Evolutionary conservation across 192 early-diverging fungal genomes (phyloP).

Genomic region (Podila minutissima): DNA sequence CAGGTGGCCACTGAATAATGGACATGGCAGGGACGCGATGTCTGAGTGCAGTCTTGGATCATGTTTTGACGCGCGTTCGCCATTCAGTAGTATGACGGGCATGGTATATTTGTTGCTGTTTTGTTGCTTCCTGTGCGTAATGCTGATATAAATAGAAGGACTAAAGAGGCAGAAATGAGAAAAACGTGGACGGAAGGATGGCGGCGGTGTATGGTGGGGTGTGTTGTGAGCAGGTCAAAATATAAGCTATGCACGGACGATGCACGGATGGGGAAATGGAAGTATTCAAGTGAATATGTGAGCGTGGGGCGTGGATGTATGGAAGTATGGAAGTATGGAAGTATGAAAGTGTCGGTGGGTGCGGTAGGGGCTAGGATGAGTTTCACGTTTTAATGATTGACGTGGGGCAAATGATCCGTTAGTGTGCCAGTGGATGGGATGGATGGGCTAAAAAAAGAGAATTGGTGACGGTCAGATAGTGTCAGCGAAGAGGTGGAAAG

Average conservation of each 20-base stretch:
- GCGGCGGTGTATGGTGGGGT: too few species aligned
- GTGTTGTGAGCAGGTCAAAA: too few species aligned
- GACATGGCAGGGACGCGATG: conserved; percentile 4
- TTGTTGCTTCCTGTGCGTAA: not conserved
- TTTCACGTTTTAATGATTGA: not conserved
- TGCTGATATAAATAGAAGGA: too few species aligned
- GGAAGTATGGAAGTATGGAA: not conserved
- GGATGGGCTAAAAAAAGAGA: too few species aligned
- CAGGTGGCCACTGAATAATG: conserved; percentile 30
- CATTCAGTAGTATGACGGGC: not conserved
- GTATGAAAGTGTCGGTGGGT: not conserved
- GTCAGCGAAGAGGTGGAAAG: not conserved
- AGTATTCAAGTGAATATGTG: not conserved
- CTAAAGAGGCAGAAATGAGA: too few species aligned
- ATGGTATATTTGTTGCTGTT: not conserved
- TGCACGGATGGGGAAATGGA: not conserved
- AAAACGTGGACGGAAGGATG: too few species aligned
- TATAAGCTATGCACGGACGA: not conserved
- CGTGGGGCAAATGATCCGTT: too few species aligned
- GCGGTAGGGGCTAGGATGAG: not conserved
- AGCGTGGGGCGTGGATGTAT: not conserved
- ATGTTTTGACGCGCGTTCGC: not conserved
- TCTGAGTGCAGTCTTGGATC: not conserved
- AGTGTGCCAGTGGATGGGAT: too few species aligned
- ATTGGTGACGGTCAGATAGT: too few species aligned